Evolutionary conservation across 2,329 filamentous ascomycete species (phyloP).

Genomic region (Scedosporium boydii): DNA sequence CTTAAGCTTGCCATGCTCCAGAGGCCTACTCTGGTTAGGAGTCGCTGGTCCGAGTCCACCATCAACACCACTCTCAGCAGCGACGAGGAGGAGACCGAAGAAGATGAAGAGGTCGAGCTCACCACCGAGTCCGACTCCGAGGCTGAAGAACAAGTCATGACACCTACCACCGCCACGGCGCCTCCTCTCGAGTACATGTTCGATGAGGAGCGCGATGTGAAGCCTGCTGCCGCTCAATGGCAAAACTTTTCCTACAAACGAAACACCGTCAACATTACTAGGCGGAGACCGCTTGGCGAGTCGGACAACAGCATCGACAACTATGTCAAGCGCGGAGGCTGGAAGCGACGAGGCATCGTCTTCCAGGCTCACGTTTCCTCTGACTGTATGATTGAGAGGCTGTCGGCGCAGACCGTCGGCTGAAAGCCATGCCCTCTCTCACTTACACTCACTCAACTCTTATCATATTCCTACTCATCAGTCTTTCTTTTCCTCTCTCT

Average conservation of each 20-base stretch:
- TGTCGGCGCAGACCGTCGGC: conserved; percentile 2
- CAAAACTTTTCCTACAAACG: conserved; percentile 27
- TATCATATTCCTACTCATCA: background rate
- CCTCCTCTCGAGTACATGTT: background rate
- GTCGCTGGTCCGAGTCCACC: conserved; percentile 34
- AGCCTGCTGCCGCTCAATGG: conserved; percentile 6
- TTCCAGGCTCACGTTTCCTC: conserved; percentile 17
- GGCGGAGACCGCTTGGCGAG: conserved; percentile 26
- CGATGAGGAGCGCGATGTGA: conserved; percentile 5
- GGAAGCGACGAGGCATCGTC: conserved; percentile 33
- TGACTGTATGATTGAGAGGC: background rate
- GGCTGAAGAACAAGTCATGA: background rate
- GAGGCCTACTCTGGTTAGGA: conserved; percentile 20
- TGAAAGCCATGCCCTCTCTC: background rate
- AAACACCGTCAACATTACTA: conserved; percentile 13
- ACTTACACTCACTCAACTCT: background rate
- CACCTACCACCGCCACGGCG: conserved; percentile 8
- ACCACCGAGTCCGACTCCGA: conserved; percentile 11
- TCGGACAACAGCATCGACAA: conserved; percentile 29
- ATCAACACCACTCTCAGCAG: conserved; percentile 20
- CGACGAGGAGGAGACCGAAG: conserved; percentile 14
- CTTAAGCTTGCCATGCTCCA: conserved; percentile 14
- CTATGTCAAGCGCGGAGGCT: conserved; percentile 31
- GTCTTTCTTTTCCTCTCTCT: too few relatives aligned
- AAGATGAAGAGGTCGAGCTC: conserved; percentile 14